phyloP scores from a whole-genome alignment of 139 green algal genomes.

The Chlorella sorokiniana region DNA sequence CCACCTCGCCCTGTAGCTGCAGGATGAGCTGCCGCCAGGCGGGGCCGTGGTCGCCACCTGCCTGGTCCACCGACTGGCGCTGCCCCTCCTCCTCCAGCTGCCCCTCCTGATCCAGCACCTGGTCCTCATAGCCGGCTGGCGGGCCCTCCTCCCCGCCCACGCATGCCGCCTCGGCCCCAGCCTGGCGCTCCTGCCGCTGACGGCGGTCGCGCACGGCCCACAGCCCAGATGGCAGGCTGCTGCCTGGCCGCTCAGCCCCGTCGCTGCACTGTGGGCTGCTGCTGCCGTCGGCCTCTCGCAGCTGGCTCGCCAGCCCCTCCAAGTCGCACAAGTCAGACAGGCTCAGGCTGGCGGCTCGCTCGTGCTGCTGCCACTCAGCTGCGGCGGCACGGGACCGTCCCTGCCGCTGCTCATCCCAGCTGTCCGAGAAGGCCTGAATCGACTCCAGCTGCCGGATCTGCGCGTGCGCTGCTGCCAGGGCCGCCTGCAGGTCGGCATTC shows the following conservation, averaged over 20 bases:
- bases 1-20: neutral
- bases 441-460: constrained; percentile 1
- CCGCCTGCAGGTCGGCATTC: constrained; percentile 1
- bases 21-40: no score
- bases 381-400: no score
- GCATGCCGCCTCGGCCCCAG: neutral
- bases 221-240: neutral
- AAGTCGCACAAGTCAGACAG: constrained; percentile 15
- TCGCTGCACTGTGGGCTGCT: neutral
- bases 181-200: neutral
- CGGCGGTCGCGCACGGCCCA: neutral
- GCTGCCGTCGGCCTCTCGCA: neutral
- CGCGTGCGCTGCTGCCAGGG: neutral
- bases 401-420: neutral
- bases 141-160: neutral
- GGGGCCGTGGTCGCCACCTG: neutral
- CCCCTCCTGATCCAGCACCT: constrained; percentile 8
- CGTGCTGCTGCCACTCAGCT: neutral
- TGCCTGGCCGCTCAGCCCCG: neutral
- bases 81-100: no score
- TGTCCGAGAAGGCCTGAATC: constrained; percentile 1
- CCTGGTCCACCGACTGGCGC: no score
- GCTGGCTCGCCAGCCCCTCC: neutral
- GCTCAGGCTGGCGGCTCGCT: neutral
- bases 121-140: neutral